These are phyloP conservation scores for Cercospora janseana DNA, from an alignment of 2,329 filamentous ascomycete genomes.

Conservation along the genomic window DNA sequence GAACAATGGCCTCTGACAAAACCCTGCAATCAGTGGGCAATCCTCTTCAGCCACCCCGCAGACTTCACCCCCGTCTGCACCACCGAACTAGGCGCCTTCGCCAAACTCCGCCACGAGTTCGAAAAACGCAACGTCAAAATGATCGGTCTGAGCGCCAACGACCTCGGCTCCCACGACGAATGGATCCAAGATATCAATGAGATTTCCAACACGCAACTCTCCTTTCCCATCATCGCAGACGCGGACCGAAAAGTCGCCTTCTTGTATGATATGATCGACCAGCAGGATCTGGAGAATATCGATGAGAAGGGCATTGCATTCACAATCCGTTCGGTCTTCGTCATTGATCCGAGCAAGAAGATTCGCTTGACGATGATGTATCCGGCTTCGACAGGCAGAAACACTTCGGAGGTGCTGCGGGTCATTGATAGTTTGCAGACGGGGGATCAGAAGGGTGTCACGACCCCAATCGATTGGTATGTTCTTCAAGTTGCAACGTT, in stretches of 20 bases:
- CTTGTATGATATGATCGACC: conserved; percentile 49
- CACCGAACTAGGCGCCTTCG: conserved; percentile 89
- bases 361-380: conserved; percentile 91
- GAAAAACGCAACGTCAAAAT: conserved; percentile 83
- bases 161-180: conserved; percentile 74
- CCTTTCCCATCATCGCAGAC: conserved; percentile 53
- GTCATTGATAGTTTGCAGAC: conserved; percentile 60
- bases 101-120: conserved; percentile 85
- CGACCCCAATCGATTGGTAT: conserved; percentile 79
- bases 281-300: conserved; percentile 39
- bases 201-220: conserved; percentile 44
- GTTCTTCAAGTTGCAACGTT: too few species aligned
- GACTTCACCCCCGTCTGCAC: conserved; percentile 96
- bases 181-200: conserved; percentile 79
- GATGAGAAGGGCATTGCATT: conserved; percentile 64
- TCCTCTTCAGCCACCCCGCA: conserved; percentile 79
- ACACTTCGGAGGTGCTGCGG: conserved; percentile 56
- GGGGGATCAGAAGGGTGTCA: conserved; percentile 76
- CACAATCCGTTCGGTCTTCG: conserved; percentile 91
- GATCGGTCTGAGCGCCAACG: conserved; percentile 84
- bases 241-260: conserved; percentile 50
- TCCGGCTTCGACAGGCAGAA: conserved; percentile 78
- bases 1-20: too few species aligned
- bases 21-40: too few species aligned
- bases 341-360: conserved; percentile 91